These are phyloP conservation scores for Cercis canadensis DNA, from an alignment of 306 rosid genomes.

Conservation along the genomic window DNA sequence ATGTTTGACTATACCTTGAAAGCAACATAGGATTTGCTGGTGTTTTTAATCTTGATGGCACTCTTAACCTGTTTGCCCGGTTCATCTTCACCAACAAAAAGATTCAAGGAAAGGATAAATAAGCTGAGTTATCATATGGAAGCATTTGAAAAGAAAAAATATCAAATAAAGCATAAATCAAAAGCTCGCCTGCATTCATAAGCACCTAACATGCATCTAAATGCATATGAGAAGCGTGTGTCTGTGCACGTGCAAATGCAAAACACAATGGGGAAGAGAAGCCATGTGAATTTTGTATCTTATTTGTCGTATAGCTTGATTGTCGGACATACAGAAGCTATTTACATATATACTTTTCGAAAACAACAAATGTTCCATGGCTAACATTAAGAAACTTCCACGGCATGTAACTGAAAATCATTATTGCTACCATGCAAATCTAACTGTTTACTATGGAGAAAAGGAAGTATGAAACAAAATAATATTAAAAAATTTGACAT, in stretches of 20 bases:
- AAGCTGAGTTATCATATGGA: conserved; percentile 9
- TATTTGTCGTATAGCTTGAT: background rate
- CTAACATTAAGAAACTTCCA: conserved; percentile 9
- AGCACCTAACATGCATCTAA: background rate
- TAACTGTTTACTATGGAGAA: background rate
- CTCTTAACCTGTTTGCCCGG: conserved; percentile 97
- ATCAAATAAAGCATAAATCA: background rate
- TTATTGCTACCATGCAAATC: too few relatives aligned
- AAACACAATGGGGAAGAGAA: conserved; percentile 15
- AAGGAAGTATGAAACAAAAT: background rate
- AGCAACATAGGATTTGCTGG: conserved; percentile 89
- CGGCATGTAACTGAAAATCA: conserved; percentile 5
- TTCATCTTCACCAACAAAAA: conserved; percentile 68
- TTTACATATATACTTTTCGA: background rate
- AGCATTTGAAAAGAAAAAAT: background rate
- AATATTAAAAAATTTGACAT: background rate
- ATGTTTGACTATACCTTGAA: conserved; percentile 72
- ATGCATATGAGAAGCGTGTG: background rate
- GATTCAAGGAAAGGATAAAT: conserved; percentile 23
- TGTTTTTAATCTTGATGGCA: conserved; percentile 90
- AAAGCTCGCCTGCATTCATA: background rate
- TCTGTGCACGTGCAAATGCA: conserved; percentile 11
- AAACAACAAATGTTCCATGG: conserved; percentile 7
- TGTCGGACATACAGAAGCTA: background rate
- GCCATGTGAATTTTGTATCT: conserved; percentile 8